phyloP scores from a whole-genome alignment of 139 green algal genomes.

The Coelastrella sp. region DNA sequence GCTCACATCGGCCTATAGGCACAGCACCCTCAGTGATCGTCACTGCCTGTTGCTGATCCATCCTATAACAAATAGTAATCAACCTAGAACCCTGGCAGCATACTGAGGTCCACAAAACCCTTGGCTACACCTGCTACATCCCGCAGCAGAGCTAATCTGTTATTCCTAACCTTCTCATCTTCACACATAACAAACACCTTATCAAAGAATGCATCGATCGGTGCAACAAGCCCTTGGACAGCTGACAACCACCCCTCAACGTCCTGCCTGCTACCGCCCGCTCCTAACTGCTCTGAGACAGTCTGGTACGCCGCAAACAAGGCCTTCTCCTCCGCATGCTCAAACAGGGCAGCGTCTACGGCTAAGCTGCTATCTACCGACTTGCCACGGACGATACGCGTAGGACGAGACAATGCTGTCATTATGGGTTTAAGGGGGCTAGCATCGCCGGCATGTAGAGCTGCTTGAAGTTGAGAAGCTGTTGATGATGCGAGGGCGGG shows the following conservation, averaged over 20 bases:
- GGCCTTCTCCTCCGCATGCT: slow-evolving; percentile 82
- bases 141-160: slow-evolving; percentile 90
- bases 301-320: slow-evolving; percentile 71
- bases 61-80: not conserved
- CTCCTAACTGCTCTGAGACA: slow-evolving; percentile 47
- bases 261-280: not conserved
- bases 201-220: slow-evolving; percentile 94
- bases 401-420: slow-evolving; percentile 83
- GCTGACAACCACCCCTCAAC: slow-evolving; percentile 78
- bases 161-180: slow-evolving; percentile 82
- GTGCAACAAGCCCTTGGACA: slow-evolving; percentile 67
- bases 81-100: slow-evolving; percentile 96
- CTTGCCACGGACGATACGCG: slow-evolving; percentile 92
- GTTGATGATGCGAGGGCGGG: slow-evolving; percentile 80
- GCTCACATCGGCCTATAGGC: no score
- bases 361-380: slow-evolving; percentile 62
- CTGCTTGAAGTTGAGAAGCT: slow-evolving; percentile 75
- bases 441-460: slow-evolving; percentile 60
- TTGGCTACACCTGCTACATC: slow-evolving; percentile 83
- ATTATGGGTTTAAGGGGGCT: slow-evolving; percentile 72
- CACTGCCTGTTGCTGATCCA: no score
- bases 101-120: slow-evolving; percentile 90
- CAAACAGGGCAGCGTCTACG: slow-evolving; percentile 79
- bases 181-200: slow-evolving; percentile 97
- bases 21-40: no score